Evolutionary conservation across 441 rosid species (phyloP), one percentile per base, ranked within the genome.

Genomic region (Eutrema salsugineum): DNA sequence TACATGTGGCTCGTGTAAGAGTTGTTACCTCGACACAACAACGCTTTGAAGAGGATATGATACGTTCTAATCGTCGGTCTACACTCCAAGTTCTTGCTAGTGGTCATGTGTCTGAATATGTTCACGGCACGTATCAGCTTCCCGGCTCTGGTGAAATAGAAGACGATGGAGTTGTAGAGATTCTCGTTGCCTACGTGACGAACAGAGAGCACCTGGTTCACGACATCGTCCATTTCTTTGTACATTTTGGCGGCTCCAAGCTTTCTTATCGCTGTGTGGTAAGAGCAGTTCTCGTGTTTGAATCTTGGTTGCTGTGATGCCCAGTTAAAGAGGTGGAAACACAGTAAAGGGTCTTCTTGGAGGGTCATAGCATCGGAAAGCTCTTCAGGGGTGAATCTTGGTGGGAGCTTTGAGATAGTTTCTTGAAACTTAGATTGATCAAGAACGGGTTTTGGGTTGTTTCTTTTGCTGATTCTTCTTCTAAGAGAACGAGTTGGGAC

Each of bases 171-270:
- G 58, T 94, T 91, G 83, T 83, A 91, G 8, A 91, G 82, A 48
- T 91, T 83, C 73, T 94, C 99, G 2, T 84, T 82, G 40, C 94
- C 97, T 5, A 86, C 53, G n/a, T 84, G 77, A 46, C 86, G 84
- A 81, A 86, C 78, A 0, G 91, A 89, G 20, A 91, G 92, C 40
- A 86, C 88, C 64, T 91, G 96, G 78, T 90, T 90, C 28, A 94
- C 97, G 30, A 91, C 83, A 74, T 76, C 84, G 53, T 94, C 97
- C 97, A 94, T 94, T 67, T 90, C 97, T 66, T 86, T 60, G 54
- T 91, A 94, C 93, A 94, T 82, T 80, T 90, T 83, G 0, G 97
- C 90, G 7, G 81, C 84, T 42, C 99, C 97, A 3, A 90, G 97
- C 90, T 87, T 94, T 84, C 89, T 83, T 47, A 91, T 84, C 6